Conservation (phyloP, 352 stramenopile species). For the Globisporangium nodosum region DNA sequence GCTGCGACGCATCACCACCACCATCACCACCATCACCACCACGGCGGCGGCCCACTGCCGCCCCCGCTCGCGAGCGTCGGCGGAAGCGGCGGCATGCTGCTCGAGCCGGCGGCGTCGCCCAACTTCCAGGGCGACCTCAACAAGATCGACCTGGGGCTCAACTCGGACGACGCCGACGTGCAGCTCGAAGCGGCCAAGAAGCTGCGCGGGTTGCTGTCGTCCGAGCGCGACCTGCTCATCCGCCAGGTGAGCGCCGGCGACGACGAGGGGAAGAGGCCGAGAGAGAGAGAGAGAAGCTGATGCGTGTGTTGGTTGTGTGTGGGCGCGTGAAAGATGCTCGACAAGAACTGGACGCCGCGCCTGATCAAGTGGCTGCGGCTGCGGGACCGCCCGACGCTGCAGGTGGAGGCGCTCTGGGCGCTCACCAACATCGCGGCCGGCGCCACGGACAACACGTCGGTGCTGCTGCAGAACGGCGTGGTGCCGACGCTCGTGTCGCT, state of each 20-base stretch:
- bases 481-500: slow-evolving; percentile 90
- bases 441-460: slow-evolving; percentile 88
- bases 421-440: slow-evolving; percentile 94
- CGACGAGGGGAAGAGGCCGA: neutral
- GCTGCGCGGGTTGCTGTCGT: slow-evolving; percentile 77
- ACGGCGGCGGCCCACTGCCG: slow-evolving; percentile 16
- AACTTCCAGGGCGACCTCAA: slow-evolving; percentile 79
- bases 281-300: neutral
- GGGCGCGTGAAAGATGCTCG: slow-evolving; percentile 52
- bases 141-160: slow-evolving; percentile 74
- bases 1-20: slow-evolving; percentile 12
- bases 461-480: slow-evolving; percentile 90
- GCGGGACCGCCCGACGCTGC: slow-evolving; percentile 71
- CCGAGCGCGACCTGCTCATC: slow-evolving; percentile 80
- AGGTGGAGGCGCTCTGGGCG: slow-evolving; percentile 93
- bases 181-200: slow-evolving; percentile 86
- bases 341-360: slow-evolving; percentile 86
- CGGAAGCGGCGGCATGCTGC: neutral
- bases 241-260: slow-evolving; percentile 44
- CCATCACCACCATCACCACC: slow-evolving; percentile 43
- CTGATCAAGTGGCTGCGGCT: slow-evolving; percentile 83
- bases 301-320: neutral
- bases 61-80: slow-evolving; percentile 1
- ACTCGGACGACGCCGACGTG: slow-evolving; percentile 77
- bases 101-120: slow-evolving; percentile 39